Evolutionary conservation across 1,139 yeast species (phyloP).

Genomic region (Hansenula lynferdii): DNA sequence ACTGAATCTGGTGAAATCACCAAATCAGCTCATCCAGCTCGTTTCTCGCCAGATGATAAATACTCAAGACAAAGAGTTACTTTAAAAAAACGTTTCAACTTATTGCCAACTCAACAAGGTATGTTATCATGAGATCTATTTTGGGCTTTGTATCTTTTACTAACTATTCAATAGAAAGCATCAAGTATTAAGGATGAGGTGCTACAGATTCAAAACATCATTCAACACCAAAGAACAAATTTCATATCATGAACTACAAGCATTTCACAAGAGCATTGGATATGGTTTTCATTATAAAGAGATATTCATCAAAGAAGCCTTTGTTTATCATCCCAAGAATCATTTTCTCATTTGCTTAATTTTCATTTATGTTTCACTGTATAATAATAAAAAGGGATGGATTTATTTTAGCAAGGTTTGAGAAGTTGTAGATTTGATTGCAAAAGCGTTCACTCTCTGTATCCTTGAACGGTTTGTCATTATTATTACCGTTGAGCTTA

Average conservation of each 20-base stretch:
- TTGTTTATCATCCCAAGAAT: too few species aligned
- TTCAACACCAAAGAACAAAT: neutral
- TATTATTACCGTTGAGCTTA: too few species aligned
- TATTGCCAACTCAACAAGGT: conserved; percentile 80
- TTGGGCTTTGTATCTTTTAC: conserved; percentile 1
- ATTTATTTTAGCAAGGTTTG: neutral
- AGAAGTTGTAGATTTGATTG: too few species aligned
- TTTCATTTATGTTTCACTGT: conserved; percentile 3
- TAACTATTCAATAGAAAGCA: neutral
- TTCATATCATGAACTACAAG: conserved; percentile 1
- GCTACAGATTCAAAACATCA: neutral
- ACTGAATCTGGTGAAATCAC: conserved; percentile 91
- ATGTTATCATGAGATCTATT: too few species aligned
- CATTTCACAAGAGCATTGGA: neutral
- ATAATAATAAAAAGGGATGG: conserved; percentile 2
- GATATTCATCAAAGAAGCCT: too few species aligned
- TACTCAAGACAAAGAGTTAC: conserved; percentile 99
- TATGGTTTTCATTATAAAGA: neutral
- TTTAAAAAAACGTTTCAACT: conserved; percentile 86
- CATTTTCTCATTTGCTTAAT: conserved; percentile 2
- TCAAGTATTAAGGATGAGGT: neutral
- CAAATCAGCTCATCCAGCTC: conserved; percentile 98
- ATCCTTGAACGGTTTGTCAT: too few species aligned
- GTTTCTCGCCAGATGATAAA: conserved; percentile 99
- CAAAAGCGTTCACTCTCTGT: too few species aligned